These are phyloP conservation scores for Kodamaea nitidulidarum DNA, from an alignment of 805 yeast species.

Conservation along the genomic window DNA sequence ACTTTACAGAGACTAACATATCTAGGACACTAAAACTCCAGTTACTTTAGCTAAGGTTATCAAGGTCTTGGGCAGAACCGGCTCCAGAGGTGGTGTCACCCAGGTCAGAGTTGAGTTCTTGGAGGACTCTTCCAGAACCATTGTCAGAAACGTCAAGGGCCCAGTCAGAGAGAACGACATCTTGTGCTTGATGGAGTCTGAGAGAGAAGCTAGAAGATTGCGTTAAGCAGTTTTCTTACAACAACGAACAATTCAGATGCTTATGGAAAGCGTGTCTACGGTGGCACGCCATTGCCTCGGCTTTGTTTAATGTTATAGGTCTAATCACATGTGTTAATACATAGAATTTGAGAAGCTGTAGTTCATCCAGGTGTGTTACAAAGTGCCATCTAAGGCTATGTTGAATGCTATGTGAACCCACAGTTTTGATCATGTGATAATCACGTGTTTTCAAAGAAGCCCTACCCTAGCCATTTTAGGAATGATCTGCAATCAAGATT, in stretches of 20 bases:
- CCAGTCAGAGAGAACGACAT: constrained; percentile 98
- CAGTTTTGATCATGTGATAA: constrained; percentile 4
- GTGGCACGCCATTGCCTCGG: constrained; percentile 3
- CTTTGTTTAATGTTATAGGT: constrained; percentile 7
- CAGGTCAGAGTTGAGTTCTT: constrained; percentile 97
- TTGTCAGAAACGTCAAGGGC: constrained; percentile 96
- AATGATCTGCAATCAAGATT: too few species aligned
- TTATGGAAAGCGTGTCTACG: constrained; percentile 2
- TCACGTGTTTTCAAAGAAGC: constrained; percentile 5
- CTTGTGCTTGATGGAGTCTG: constrained; percentile 99
- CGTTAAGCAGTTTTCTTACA: constrained; percentile 47
- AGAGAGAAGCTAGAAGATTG: constrained; percentile 98
- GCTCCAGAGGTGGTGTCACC: constrained; percentile 99
- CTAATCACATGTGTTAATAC: constrained; percentile 12
- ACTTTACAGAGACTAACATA: constrained; percentile 16
- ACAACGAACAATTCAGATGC: constrained; percentile 1
- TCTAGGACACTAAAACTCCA: constrained; percentile 68
- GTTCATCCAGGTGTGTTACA: background rate
- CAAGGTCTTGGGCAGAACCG: constrained; percentile 99
- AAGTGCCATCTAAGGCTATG: background rate
- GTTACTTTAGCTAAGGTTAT: constrained; percentile 99
- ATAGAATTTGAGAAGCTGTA: constrained; percentile 5
- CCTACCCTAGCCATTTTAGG: constrained; percentile 13
- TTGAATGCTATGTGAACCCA: background rate
- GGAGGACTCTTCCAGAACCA: constrained; percentile 92